Evolutionary conservation across 2,329 filamentous ascomycete species (phyloP).

Genomic region (Reticulascus tulasneorum): DNA sequence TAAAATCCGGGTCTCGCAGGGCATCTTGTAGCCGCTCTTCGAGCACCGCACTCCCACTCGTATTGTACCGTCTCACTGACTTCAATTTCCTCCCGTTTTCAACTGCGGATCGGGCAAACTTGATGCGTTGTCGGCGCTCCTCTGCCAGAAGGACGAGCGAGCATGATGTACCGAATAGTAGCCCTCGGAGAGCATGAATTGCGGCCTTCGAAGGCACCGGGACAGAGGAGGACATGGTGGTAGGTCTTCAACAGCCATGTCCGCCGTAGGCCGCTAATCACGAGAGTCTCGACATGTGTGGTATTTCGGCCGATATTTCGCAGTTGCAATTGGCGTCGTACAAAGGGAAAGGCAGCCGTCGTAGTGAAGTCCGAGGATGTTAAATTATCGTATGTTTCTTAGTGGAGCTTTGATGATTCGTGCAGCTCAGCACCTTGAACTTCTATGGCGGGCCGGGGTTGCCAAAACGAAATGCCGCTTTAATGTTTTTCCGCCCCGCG

Average conservation of each 20-base stretch:
- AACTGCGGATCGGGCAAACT: constrained; percentile 44
- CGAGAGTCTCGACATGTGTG: too few relatives aligned
- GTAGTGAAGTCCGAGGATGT: too few relatives aligned
- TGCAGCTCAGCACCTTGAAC: too few relatives aligned
- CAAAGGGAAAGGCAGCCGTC: too few relatives aligned
- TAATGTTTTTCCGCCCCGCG: too few relatives aligned
- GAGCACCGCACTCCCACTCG: constrained; percentile 8
- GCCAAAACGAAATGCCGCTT: too few relatives aligned
- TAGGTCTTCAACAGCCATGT: constrained; percentile 12
- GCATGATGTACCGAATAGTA: constrained; percentile 54
- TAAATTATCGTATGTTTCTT: too few relatives aligned
- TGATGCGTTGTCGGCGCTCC: constrained; percentile 52
- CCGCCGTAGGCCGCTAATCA: too few relatives aligned
- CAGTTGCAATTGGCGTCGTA: too few relatives aligned
- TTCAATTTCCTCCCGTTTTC: constrained; percentile 51
- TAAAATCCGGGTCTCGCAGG: constrained; percentile 15
- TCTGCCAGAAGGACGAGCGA: constrained; percentile 52
- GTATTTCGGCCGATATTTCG: too few relatives aligned
- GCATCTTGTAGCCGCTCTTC: constrained; percentile 19
- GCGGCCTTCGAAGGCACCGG: constrained; percentile 52
- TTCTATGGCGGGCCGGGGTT: too few relatives aligned
- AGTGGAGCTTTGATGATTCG: too few relatives aligned
- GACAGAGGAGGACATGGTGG: constrained; percentile 39
- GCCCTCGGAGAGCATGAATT: constrained; percentile 50
- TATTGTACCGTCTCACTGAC: constrained; percentile 28